phyloP scores from a whole-genome alignment of 257 asterid genomes.

The Salvia hispanica region DNA sequence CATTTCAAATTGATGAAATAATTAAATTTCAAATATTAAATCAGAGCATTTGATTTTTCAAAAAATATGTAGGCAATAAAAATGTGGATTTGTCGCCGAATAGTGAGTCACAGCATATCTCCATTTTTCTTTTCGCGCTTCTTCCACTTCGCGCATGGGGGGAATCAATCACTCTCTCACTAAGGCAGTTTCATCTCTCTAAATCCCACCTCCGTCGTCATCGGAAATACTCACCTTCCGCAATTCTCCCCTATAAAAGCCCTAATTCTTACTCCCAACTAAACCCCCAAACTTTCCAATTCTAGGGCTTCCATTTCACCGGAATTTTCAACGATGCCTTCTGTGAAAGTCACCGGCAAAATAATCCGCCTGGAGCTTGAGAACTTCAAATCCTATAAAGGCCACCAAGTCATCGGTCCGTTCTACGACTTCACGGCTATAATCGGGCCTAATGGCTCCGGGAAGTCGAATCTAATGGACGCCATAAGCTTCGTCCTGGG shows the following conservation, averaged over 20 bases:
- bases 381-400: conserved; percentile 93
- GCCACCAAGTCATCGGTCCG: conserved; percentile 84
- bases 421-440: conserved; percentile 93
- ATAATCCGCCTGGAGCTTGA: conserved; percentile 84
- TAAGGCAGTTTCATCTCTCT: conserved; percentile 20
- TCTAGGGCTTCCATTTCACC: conserved; percentile 36
- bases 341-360: conserved; percentile 60
- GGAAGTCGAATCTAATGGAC: conserved; percentile 95
- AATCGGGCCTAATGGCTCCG: conserved; percentile 98
- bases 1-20: no score
- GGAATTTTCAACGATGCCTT: conserved; percentile 47
- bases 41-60: no score
- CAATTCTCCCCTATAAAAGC: conserved; percentile 4
- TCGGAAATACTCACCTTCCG: conserved; percentile 5
- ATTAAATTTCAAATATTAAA: no score
- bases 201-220: conserved; percentile 23
- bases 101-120: neutral
- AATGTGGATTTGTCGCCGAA: no score
- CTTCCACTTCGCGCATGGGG: conserved; percentile 15
- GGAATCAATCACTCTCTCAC: conserved; percentile 11
- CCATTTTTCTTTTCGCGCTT: conserved; percentile 18
- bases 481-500: conserved; percentile 99
- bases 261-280: conserved; percentile 10
- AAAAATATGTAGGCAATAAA: no score
- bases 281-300: conserved; percentile 13